phyloP scores from a whole-genome alignment of 2,329 filamentous ascomycete genomes.

The Sclerotinia subarctica region DNA sequence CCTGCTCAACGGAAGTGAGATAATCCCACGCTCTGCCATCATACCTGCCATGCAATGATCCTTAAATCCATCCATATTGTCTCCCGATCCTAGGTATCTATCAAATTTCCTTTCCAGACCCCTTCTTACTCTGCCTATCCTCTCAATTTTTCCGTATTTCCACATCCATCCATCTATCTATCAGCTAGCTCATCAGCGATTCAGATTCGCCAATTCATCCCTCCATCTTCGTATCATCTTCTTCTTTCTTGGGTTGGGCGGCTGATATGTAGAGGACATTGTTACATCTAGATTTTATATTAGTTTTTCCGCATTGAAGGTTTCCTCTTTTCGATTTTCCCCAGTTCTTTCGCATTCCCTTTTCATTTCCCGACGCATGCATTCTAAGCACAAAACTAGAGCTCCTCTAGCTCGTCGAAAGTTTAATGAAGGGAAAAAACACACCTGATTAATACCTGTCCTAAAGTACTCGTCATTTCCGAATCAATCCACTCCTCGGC shows the following conservation, averaged over 20 bases:
- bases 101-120: not conserved
- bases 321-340: not conserved
- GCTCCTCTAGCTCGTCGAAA: not conserved
- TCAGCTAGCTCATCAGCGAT: not conserved
- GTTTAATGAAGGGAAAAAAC: conserved; percentile 27
- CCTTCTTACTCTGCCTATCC: not conserved
- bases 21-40: not conserved
- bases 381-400: not conserved
- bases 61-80: not conserved
- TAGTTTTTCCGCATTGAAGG: conserved; percentile 3
- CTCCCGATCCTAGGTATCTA: not conserved
- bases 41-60: not conserved
- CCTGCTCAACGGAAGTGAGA: not conserved
- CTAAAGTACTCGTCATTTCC: conserved; percentile 78
- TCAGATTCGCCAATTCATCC: conserved; percentile 34
- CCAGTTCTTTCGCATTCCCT: not conserved
- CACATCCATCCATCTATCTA: conserved; percentile 18
- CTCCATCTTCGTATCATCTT: conserved; percentile 57
- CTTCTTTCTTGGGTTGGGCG: conserved; percentile 49
- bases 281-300: conserved; percentile 64
- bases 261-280: conserved; percentile 91
- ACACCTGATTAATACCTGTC: conserved; percentile 88
- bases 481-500: conserved; percentile 91
- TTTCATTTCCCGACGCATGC: not conserved
- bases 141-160: not conserved